Base-by-base conservation (phyloP, 1,284 basidiomycete genomes). In the Grifola frondosa region DNA sequence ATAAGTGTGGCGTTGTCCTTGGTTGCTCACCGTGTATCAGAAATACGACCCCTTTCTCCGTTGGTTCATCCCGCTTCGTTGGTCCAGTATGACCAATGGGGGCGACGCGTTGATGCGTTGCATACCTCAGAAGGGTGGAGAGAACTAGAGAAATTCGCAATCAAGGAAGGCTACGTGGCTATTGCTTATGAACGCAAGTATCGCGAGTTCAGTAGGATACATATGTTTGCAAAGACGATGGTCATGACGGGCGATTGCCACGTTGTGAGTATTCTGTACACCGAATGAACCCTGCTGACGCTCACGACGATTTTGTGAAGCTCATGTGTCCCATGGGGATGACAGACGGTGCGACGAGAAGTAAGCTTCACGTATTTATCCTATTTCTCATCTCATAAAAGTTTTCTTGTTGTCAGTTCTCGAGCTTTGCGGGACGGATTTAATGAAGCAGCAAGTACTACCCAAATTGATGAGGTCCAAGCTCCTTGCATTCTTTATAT, bases 301-400 rank as follows among this genome's bases (percentile, higher is more conserved):
- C 3, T 20, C 17, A 3, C 19, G 8, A 6, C 28, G 16, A 13
- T 12, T n/a, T 11, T 17, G 17, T 34, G 32, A 37, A 84, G 79
- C 69, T 83, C 11, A 75, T 80, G 46, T 88, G 84, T 48, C 85
- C 85, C 1, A 64, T 87, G 50, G 79, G 78, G 21, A 89, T 89
- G 87, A 85, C 87, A 0, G 87, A 90, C 54, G 88, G 87, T 0
- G 73, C 73, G 16, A 81, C 85, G 4, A 66, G 84, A 54, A 66
- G 75, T 74, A 37, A 10, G 51, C 51, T 10, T 40, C 16, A 12
- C 30, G 13, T 19, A 29, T 5, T 17, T 12, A n/a, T 5, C 3
- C 17, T 17, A 15, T n/a, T n/a, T 26, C 13, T 23, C n/a, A 11
- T 13, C 7, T 9, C 10, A n/a, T 6, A 31, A 22, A 21, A 19